These are phyloP conservation scores for Aspergillus kassunensis DNA, from an alignment of 495 filamentous ascomycete species.

Conservation along the genomic window DNA sequence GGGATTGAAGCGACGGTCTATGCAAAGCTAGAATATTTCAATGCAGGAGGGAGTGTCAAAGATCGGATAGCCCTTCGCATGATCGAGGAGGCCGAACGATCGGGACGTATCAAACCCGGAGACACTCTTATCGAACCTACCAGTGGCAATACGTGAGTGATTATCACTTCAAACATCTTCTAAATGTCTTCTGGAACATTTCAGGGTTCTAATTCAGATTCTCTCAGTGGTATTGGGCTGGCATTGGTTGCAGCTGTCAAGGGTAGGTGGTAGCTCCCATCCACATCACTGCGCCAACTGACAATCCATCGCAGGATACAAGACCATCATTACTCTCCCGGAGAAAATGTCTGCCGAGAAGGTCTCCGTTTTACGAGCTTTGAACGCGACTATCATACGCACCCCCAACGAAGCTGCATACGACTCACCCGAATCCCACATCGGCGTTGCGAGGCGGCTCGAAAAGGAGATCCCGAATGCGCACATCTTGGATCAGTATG, in stretches of 20 bases:
- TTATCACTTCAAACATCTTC: no score
- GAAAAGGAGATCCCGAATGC: conserved; percentile 95
- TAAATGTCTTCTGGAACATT: background rate
- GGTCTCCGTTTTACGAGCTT: conserved; percentile 84
- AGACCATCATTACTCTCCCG: conserved; percentile 95
- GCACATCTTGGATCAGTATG: conserved; percentile 95
- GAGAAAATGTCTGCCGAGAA: conserved; percentile 99
- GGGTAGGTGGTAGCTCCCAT: conserved; percentile 39
- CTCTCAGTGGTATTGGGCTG: conserved; percentile 77
- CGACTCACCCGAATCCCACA: conserved; percentile 93
- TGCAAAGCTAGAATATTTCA: conserved; percentile 95
- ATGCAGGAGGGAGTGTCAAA: conserved; percentile 96
- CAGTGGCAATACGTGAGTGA: conserved; percentile 82
- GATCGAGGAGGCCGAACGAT: conserved; percentile 92
- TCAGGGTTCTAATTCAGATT: conserved; percentile 16
- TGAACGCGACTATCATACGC: conserved; percentile 95
- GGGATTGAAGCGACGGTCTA: conserved; percentile 89
- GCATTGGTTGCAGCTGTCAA: conserved; percentile 93
- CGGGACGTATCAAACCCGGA: conserved; percentile 91
- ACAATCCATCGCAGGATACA: conserved; percentile 56
- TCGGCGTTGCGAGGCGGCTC: conserved; percentile 85
- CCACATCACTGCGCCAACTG: background rate
- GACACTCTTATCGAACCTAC: conserved; percentile 98
- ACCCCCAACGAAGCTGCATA: conserved; percentile 94
- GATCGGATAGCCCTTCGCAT: conserved; percentile 96